These are phyloP conservation scores for Myxozyma vanderwaltii DNA, from an alignment of 805 yeast genomes.

Conservation along the genomic window DNA sequence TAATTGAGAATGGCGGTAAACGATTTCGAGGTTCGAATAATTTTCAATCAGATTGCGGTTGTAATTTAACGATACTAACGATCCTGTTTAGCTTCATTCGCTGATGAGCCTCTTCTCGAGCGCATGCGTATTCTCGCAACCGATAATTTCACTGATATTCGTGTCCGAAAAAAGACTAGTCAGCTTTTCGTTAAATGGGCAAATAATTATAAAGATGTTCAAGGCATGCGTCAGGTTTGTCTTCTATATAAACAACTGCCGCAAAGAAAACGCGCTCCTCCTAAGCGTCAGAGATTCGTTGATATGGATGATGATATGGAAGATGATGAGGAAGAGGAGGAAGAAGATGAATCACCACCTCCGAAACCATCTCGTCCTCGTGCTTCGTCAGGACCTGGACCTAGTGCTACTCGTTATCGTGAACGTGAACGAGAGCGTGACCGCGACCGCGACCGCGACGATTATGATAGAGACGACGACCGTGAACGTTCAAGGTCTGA, in stretches of 20 bases:
- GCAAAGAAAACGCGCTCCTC: constrained; percentile 37
- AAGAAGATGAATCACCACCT: constrained; percentile 20
- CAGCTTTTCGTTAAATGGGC: constrained; percentile 69
- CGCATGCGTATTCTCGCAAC: constrained; percentile 57
- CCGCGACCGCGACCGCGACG: not conserved
- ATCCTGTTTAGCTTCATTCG: constrained; percentile 24
- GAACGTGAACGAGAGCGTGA: not conserved
- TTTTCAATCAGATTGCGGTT: not conserved
- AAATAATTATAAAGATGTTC: constrained; percentile 53
- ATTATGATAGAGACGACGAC: not conserved
- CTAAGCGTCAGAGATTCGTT: constrained; percentile 33
- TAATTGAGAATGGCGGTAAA: constrained; percentile 59
- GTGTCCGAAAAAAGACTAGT: constrained; percentile 53
- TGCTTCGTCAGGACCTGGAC: not conserved
- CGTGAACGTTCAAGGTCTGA: not conserved
- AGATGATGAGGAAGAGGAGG: constrained; percentile 26
- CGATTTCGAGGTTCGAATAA: constrained; percentile 36
- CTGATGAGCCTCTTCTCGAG: constrained; percentile 66
- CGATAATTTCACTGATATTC: constrained; percentile 46
- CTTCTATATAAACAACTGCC: constrained; percentile 52
- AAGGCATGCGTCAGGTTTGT: constrained; percentile 54
- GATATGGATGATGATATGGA: constrained; percentile 29
- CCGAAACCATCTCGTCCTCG: constrained; percentile 29
- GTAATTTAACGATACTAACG: not conserved
- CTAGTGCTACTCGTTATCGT: not conserved